Evolutionary conservation across 2,329 filamentous ascomycete genomes (phyloP), one percentile per base, ranked within the genome.

Genomic region (Alternaria viburni): DNA sequence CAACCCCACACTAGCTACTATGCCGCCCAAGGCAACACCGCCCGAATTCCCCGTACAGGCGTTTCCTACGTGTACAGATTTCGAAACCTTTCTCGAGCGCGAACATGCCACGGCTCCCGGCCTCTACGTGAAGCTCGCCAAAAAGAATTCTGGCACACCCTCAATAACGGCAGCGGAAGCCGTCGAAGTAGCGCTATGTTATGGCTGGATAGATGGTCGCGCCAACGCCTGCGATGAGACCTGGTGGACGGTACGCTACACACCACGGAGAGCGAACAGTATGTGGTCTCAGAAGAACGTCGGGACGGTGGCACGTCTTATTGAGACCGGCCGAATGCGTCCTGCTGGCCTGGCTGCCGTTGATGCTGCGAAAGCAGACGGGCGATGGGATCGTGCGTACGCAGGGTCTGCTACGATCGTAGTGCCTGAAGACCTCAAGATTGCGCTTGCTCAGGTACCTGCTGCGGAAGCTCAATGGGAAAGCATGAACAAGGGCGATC

Each of bases 121-220:
- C 0, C 67, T 86, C 56, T 84, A 85, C 79, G 76, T 87, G 15
- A 81, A 83, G 54, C 77, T 87, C 23, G 80, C 81, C 50, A 87
- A 87, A 61, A 87, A 86, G 61, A 59, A 74, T 19, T 81, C 81
- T 2, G 72, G 75, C 4, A 74, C 81, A n/a, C 65, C 79, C 1
- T 84, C 84, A 0, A 75, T 88, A 13, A 82, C 81, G 15, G 71
- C 81, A 70, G 62, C 77, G 7, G 75, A 88, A 71, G 87, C 87
- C 1, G 81, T 89, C 17, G 85, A 89, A 70, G 76, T 81, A 32
- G 87, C 87, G 1, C 80, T 90, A 7, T 89, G 87, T 72, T 86
- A 85, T 69, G 88, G 88, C 45, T 90, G 88, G 87, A 90, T 89
- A 60, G 87, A 90, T 71, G 86, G 87, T 0, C 86, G 87, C 69